Evolutionary conservation across 805 yeast genomes (phyloP), one percentile per base, ranked within the genome.

Genomic region (Metschnikowia cubensis): DNA sequence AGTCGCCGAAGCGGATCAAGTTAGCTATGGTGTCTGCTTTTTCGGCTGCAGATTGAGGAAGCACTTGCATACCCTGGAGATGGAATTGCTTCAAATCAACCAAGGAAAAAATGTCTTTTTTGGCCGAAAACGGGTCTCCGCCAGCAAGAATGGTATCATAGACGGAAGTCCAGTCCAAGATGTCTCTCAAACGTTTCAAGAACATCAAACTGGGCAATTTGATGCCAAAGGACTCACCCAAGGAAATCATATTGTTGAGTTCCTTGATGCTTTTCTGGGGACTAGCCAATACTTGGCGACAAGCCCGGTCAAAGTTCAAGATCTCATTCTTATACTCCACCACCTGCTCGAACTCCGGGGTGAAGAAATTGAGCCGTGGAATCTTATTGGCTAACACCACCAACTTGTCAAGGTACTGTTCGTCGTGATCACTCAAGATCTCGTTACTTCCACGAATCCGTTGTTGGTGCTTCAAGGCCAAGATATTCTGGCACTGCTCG

Each of bases 141-240:
- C 78, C 78, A 11, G 61, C 56, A 15, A 63, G 61, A n/a, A 73
- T 68, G n/a, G 63, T 51, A 6, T 66, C 59, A 48, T 53, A 69
- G 2, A 57, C 57, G 14, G 64, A 60, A 2, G 68, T 43, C 78
- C 78, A 74, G 34, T 59, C 55, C 45, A 68, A 48, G 13, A 69
- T 54, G 49, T 67, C 69, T 49, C 71, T 59, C n/a, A 74, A 53
- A 42, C 78, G 60, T 2, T 56, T 59, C n/a, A 73, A 56, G 47
- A 73, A 72, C 15, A 51, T 54, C 43, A 73, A 61, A 1, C 84
- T 75, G 2, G 81, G 77, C 14, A 86, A 62, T 5, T 70, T 74
- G 35, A 87, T 63, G 3, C 87, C 87, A 59, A 84, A 79, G 2
- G 83, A 74, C 50, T 73, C 70, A 1, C 91, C 92, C 35, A 81